A percentile compares a stretch with the other conserved stretches of the same genome.
phyloP scores from a whole-genome alignment of 805 yeast species.

The Saccharomycopsis vini region DNA sequence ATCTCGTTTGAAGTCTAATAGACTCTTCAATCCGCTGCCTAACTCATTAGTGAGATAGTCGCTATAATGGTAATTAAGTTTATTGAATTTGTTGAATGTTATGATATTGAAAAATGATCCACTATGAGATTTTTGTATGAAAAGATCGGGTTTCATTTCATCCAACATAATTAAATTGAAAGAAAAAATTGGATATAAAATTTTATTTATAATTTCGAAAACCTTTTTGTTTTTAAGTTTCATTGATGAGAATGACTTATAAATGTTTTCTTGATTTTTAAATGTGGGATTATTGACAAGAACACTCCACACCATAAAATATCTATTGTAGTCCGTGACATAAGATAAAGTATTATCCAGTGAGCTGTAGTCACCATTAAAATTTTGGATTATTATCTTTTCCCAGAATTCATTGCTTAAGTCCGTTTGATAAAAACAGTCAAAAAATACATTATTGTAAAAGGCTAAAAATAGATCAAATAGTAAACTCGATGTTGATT shows the following conservation, averaged over 20 bases:
- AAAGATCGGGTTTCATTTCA: slow-evolving; percentile 13
- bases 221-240: not conserved
- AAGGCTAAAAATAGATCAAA: slow-evolving; percentile 8
- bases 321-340: slow-evolving; percentile 15
- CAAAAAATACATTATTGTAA: slow-evolving; percentile 6
- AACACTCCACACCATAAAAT: slow-evolving; percentile 9
- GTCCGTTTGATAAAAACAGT: slow-evolving; percentile 3
- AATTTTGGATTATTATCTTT: slow-evolving; percentile 7
- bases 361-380: too few species aligned
- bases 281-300: slow-evolving; percentile 8
- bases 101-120: slow-evolving; percentile 17
- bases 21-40: slow-evolving; percentile 7
- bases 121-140: slow-evolving; percentile 7
- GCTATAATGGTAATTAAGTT: slow-evolving; percentile 12
- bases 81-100: slow-evolving; percentile 18
- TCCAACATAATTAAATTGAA: slow-evolving; percentile 16
- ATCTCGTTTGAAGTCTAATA: slow-evolving; percentile 6
- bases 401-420: slow-evolving; percentile 8
- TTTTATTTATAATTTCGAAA: slow-evolving; percentile 2
- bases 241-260: not conserved
- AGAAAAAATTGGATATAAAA: slow-evolving; percentile 9
- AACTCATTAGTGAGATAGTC: slow-evolving; percentile 1
- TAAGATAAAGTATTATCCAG: not conserved
- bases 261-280: slow-evolving; percentile 2
- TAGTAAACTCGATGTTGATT: slow-evolving; percentile 10